Evolutionary conservation across 2,329 filamentous ascomycete genomes (phyloP).

Genomic region (Fusarium humuli): DNA sequence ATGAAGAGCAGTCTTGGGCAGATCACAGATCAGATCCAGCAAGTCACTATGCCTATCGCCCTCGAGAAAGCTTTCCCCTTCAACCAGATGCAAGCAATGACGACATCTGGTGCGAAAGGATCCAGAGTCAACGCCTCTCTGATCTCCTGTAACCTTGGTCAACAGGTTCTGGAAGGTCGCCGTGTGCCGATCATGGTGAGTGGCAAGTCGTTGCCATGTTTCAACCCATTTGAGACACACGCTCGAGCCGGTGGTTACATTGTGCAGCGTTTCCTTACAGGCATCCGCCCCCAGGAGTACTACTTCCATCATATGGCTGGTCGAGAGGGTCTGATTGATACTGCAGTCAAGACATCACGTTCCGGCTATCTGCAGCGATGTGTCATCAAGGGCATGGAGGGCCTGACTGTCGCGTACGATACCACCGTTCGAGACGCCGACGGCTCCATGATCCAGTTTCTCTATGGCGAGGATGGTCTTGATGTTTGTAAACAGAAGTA

Average conservation of each 20-base stretch:
- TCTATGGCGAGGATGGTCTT: constrained; percentile 96
- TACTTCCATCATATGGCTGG: constrained; percentile 99
- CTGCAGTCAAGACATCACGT: constrained; percentile 96
- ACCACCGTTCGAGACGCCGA: constrained; percentile 94
- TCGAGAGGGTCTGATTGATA: constrained; percentile 97
- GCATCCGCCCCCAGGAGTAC: constrained; percentile 96
- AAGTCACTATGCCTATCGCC: constrained; percentile 80
- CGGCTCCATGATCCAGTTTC: constrained; percentile 91
- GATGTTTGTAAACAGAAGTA: constrained; percentile 96
- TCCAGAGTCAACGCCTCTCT: constrained; percentile 93
- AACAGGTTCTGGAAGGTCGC: constrained; percentile 94
- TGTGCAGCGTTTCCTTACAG: constrained; percentile 95
- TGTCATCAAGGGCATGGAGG: constrained; percentile 98
- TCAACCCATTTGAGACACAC: constrained; percentile 90
- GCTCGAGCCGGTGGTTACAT: constrained; percentile 93
- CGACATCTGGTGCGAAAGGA: constrained; percentile 94
- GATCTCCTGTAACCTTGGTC: constrained; percentile 96
- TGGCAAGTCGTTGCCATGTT: constrained; percentile 94
- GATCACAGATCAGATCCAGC: constrained; percentile 83
- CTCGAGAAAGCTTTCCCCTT: constrained; percentile 92
- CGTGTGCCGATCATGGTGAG: constrained; percentile 98
- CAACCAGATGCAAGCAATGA: constrained; percentile 99
- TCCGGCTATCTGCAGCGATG: constrained; percentile 97
- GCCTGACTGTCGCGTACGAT: constrained; percentile 90
- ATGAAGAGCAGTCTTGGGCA: constrained; percentile 77